Conservation (phyloP, 148 eudicot species). For the Chenopodium berlandieri region DNA sequence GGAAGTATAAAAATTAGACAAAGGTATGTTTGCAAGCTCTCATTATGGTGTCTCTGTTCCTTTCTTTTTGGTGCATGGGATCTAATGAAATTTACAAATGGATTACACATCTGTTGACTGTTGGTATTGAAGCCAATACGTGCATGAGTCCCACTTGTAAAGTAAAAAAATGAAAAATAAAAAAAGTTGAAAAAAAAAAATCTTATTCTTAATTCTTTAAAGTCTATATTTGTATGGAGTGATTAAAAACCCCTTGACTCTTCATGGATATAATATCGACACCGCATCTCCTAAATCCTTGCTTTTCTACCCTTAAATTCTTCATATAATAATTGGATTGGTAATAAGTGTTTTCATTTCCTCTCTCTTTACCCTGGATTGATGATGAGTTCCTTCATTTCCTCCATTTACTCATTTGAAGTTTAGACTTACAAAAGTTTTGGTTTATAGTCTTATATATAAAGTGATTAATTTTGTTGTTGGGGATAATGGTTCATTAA, state of each 20-base stretch:
- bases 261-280: too few relatives aligned
- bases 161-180: too few relatives aligned
- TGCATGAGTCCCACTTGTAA: too few relatives aligned
- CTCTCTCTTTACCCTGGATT: neutral
- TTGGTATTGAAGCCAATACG: too few relatives aligned
- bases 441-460: too few relatives aligned
- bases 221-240: too few relatives aligned
- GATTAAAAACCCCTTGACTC: too few relatives aligned
- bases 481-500: neutral
- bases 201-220: too few relatives aligned
- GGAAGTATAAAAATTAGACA: conserved; percentile 78
- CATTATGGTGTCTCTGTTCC: neutral
- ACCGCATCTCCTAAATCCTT: too few relatives aligned
- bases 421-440: neutral
- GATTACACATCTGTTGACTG: neutral
- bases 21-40: conserved; percentile 42
- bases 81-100: neutral
- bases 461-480: neutral
- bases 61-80: neutral
- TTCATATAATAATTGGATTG: neutral
- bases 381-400: too few relatives aligned
- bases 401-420: too few relatives aligned
- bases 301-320: neutral
- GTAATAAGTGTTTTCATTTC: neutral
- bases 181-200: too few relatives aligned